These are phyloP conservation scores for Russula sp. DNA, from an alignment of 768 basidiomycete species.

Conservation along the genomic window DNA sequence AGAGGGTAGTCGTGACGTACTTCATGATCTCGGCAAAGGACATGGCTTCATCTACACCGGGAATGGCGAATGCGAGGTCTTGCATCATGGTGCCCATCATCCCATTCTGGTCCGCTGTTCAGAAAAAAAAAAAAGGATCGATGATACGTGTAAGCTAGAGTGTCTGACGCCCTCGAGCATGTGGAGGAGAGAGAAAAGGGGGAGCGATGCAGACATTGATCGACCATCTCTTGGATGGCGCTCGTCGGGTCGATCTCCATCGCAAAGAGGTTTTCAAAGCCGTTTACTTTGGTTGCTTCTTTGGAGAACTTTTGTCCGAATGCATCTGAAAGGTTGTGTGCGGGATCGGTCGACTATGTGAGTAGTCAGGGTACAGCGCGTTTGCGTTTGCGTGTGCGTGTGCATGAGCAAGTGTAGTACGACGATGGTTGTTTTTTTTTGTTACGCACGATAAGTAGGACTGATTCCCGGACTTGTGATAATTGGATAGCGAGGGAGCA, in stretches of 20 bases:
- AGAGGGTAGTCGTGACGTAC: constrained; percentile 44
- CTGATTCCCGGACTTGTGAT: constrained; percentile 86
- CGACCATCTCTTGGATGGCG: constrained; percentile 98
- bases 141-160: no score
- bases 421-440: no score
- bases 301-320: constrained; percentile 99
- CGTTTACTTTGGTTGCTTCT: constrained; percentile 97
- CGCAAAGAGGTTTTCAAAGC: constrained; percentile 92
- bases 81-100: constrained; percentile 99
- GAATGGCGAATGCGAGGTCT: constrained; percentile 97
- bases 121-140: not conserved
- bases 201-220: constrained; percentile 64
- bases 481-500: constrained; percentile 98
- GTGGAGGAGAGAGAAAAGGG: not conserved
- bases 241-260: constrained; percentile 99
- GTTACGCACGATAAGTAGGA: constrained; percentile 83
- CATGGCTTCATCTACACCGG: constrained; percentile 99
- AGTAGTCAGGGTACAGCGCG: no score
- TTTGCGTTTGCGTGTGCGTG: not conserved
- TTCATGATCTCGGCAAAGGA: constrained; percentile 99
- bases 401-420: not conserved
- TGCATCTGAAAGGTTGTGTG: constrained; percentile 97
- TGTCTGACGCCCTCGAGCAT: no score
- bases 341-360: constrained; percentile 93
- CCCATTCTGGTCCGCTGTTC: constrained; percentile 74